Evolutionary conservation across 2,329 filamentous ascomycete genomes (phyloP).

Genomic region (Colletotrichum incanum): DNA sequence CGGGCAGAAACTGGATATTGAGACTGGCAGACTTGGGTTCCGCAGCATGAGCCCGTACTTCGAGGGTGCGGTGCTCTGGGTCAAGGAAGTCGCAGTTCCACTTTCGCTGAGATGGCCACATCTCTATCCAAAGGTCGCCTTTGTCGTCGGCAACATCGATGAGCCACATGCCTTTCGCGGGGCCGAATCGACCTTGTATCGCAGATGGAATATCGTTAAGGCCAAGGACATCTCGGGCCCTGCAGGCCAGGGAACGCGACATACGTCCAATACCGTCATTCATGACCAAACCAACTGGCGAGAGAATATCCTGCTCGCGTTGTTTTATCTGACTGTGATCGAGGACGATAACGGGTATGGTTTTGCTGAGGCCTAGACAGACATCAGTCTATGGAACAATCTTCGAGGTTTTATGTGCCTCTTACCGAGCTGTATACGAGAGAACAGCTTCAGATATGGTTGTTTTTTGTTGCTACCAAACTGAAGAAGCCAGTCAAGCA

Average conservation of each 20-base stretch:
- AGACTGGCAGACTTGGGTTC: conserved; percentile 68
- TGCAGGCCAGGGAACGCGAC: conserved; percentile 71
- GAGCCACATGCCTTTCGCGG: conserved; percentile 84
- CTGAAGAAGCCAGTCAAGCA: conserved; percentile 70
- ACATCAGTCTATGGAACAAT: conserved; percentile 13
- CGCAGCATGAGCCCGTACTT: conserved; percentile 68
- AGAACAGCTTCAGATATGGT: conserved; percentile 70
- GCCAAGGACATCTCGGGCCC: conserved; percentile 66
- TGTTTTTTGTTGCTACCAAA: conserved; percentile 62
- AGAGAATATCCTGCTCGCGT: conserved; percentile 55
- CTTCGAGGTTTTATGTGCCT: too few relatives aligned
- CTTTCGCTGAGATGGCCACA: conserved; percentile 78
- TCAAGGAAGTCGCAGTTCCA: conserved; percentile 70
- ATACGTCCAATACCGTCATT: conserved; percentile 78
- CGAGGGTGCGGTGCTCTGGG: conserved; percentile 73
- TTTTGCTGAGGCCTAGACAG: conserved; percentile 66
- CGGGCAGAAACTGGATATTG: conserved; percentile 78
- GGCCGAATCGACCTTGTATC: conserved; percentile 79
- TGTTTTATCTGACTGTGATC: conserved; percentile 62
- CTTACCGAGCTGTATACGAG: conserved; percentile 69
- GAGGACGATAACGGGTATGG: conserved; percentile 62
- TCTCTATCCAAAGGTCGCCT: conserved; percentile 75
- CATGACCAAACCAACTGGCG: conserved; percentile 65
- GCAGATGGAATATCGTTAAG: conserved; percentile 72
- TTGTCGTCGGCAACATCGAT: conserved; percentile 66